These are phyloP conservation scores for Neoboletus subvelutipes DNA, from an alignment of 768 basidiomycete species.

Conservation along the genomic window DNA sequence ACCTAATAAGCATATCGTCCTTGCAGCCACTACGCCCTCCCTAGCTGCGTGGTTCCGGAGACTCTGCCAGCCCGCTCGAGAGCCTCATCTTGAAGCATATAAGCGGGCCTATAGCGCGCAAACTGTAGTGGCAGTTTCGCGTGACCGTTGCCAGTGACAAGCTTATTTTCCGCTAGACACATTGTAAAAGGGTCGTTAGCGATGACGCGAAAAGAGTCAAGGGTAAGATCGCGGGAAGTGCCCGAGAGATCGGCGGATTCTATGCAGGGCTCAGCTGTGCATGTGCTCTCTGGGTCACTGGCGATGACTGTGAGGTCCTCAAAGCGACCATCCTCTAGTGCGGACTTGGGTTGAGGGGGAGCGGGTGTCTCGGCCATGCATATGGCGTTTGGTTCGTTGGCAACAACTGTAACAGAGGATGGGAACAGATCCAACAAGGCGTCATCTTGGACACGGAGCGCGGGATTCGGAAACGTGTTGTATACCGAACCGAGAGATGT, in stretches of 20 bases:
- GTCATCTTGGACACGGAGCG: slow-evolving; percentile 45
- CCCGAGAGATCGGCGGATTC: neutral
- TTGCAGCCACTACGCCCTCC: slow-evolving; percentile 3
- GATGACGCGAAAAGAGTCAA: slow-evolving; percentile 18
- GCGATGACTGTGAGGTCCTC: slow-evolving; percentile 19
- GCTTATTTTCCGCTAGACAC: slow-evolving; percentile 17
- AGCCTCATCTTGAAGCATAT: slow-evolving; percentile 71
- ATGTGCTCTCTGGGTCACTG: slow-evolving; percentile 18
- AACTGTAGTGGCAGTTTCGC: slow-evolving; percentile 2
- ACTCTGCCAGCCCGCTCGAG: slow-evolving; percentile 74
- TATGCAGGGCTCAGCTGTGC: slow-evolving; percentile 14
- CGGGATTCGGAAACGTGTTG: slow-evolving; percentile 93
- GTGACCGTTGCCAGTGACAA: neutral
- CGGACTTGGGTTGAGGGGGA: neutral
- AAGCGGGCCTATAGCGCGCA: slow-evolving; percentile 68
- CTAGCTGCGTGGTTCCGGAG: slow-evolving; percentile 18
- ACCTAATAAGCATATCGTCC: too few species aligned
- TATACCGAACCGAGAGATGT: slow-evolving; percentile 95
- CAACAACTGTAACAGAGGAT: slow-evolving; percentile 23
- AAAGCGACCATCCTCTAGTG: neutral
- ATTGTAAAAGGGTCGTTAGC: slow-evolving; percentile 22
- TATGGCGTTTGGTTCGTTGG: slow-evolving; percentile 17
- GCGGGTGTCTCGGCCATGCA: slow-evolving; percentile 15
- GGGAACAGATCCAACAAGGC: slow-evolving; percentile 13
- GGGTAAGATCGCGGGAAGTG: neutral